Evolutionary conservation across 2,329 filamentous ascomycete genomes (phyloP).

Genomic region (Fusarium succisae): DNA sequence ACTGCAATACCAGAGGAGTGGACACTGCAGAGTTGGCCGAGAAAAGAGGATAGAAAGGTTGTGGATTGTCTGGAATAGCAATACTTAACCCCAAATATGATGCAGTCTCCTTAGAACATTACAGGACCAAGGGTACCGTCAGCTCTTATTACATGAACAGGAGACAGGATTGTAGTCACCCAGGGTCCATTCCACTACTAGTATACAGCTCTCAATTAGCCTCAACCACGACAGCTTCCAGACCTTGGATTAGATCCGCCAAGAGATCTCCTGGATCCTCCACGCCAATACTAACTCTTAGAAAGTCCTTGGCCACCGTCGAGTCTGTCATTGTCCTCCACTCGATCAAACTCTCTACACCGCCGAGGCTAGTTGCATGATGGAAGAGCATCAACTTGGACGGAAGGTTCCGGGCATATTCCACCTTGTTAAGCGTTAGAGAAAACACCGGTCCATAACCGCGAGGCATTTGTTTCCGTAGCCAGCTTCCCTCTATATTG

Average conservation of each 20-base stretch:
- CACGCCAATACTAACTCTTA: constrained; percentile 86
- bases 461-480: constrained; percentile 86
- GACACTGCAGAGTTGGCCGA: background rate
- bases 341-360: constrained; percentile 95
- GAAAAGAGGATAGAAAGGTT: background rate
- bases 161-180: background rate
- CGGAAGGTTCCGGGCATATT: constrained; percentile 74
- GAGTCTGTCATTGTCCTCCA: constrained; percentile 91
- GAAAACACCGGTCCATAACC: constrained; percentile 91
- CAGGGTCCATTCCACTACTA: fast-evolving
- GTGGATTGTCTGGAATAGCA: background rate
- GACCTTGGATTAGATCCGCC: constrained; percentile 74
- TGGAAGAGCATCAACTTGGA: constrained; percentile 85
- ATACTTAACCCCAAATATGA: background rate
- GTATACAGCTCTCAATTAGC: background rate
- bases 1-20: background rate
- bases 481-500: constrained; percentile 69
- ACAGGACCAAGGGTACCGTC: background rate
- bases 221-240: constrained; percentile 50
- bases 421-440: constrained; percentile 69
- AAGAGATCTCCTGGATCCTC: constrained; percentile 87
- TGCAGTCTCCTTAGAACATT: background rate
- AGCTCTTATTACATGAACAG: background rate
- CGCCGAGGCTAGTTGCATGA: constrained; percentile 91
- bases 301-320: constrained; percentile 73